Percentiles rank a stretch among this genome's conserved stretches.
phyloP scores from a whole-genome alignment of 305 asterid genomes.

The Petunia hybrid region DNA sequence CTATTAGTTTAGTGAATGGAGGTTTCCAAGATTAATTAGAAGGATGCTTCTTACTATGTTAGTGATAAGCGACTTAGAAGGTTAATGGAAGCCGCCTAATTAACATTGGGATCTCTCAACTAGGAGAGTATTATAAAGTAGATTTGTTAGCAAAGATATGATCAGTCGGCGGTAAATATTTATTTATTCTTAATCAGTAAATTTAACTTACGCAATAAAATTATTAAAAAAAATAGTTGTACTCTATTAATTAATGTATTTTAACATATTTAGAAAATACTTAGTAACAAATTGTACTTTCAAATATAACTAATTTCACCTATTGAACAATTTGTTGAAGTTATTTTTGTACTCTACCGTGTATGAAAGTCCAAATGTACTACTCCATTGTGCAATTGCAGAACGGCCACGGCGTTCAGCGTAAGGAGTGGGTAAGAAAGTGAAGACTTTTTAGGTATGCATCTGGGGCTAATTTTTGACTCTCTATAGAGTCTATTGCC shows the following conservation, averaged over 20 bases:
- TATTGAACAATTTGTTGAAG: too few species aligned
- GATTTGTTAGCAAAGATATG: too few species aligned
- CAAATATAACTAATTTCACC: too few species aligned
- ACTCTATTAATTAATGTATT: too few species aligned
- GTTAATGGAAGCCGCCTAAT: slow-evolving; percentile 22
- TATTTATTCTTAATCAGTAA: too few species aligned
- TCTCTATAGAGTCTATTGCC: background rate
- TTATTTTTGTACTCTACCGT: too few species aligned
- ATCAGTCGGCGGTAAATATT: too few species aligned
- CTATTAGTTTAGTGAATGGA: background rate
- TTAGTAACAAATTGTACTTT: too few species aligned
- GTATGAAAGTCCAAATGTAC: too few species aligned
- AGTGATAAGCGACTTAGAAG: background rate
- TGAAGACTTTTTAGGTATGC: background rate
- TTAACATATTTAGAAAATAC: too few species aligned
- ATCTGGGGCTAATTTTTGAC: background rate
- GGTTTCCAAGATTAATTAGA: background rate
- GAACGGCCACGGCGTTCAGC: slow-evolving; percentile 26
- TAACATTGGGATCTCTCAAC: slow-evolving; percentile 8
- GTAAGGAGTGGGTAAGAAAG: slow-evolving; percentile 2
- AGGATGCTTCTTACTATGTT: slow-evolving; percentile 25
- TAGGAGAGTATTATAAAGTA: background rate
- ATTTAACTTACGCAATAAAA: too few species aligned
- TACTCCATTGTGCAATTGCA: background rate
- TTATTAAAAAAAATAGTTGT: too few species aligned